Evolutionary conservation across 2,329 filamentous ascomycete species (phyloP).

Genomic region (Fusarium nematophilum): DNA sequence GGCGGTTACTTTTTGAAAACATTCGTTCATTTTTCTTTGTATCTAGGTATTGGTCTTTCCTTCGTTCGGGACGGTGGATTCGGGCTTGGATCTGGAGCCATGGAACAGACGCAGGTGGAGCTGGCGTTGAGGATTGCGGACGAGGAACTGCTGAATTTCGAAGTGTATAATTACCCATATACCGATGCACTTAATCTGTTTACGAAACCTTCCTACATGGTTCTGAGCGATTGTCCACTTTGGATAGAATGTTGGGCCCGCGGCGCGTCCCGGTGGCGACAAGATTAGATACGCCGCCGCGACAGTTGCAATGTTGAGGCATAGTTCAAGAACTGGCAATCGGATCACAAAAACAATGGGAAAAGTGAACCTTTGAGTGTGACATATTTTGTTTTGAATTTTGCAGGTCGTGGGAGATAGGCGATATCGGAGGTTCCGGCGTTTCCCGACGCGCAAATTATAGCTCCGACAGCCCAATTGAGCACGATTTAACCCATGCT

Average conservation of each 20-base stretch:
- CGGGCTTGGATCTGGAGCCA: conserved; percentile 27
- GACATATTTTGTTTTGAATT: conserved; percentile 29
- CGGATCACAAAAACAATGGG: background rate
- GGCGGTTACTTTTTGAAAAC: background rate
- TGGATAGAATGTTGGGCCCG: background rate
- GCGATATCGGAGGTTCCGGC: conserved; percentile 41
- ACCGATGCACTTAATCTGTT: conserved; percentile 18
- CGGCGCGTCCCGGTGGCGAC: background rate
- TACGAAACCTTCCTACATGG: background rate
- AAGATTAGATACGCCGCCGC: background rate
- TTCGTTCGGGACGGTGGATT: conserved; percentile 14
- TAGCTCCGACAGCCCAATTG: conserved; percentile 34
- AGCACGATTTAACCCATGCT: conserved; percentile 32
- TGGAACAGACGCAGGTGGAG: conserved; percentile 22
- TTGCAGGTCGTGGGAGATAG: conserved; percentile 23
- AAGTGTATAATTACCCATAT: conserved; percentile 28
- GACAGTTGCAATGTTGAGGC: background rate
- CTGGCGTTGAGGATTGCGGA: conserved; percentile 37
- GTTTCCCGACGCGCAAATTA: conserved; percentile 42
- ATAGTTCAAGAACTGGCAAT: background rate
- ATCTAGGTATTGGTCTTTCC: conserved; percentile 12
- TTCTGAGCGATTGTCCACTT: background rate
- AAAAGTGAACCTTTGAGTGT: conserved; percentile 9
- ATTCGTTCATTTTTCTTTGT: conserved; percentile 29
- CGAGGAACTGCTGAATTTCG: conserved; percentile 1